These are phyloP conservation scores for Jaltomata sinuosa DNA, from an alignment of 257 asterid genomes.

Conservation along the genomic window DNA sequence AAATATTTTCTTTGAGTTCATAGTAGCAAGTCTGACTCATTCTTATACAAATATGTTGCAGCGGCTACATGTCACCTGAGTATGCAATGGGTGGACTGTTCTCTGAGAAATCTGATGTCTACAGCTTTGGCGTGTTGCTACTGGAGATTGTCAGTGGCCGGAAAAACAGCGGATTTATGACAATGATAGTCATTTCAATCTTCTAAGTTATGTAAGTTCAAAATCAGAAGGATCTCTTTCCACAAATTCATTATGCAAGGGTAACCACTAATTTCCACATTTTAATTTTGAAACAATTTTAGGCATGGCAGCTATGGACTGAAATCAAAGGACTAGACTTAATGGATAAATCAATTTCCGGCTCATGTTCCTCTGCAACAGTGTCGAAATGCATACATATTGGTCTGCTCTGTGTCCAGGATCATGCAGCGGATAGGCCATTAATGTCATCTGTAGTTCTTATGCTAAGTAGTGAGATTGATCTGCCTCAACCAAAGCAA, in stretches of 20 bases:
- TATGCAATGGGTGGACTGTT: conserved; percentile 24
- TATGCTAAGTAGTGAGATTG: conserved; percentile 17
- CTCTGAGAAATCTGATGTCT: conserved; percentile 27
- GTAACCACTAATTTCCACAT: too few species aligned
- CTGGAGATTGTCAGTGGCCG: conserved; percentile 29
- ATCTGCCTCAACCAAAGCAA: conserved; percentile 6
- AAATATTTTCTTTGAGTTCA: neutral
- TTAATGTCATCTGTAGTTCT: conserved; percentile 30
- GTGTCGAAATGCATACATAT: conserved; percentile 43
- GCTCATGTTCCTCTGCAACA: conserved; percentile 6
- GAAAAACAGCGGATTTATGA: conserved; percentile 14
- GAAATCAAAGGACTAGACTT: conserved; percentile 28
- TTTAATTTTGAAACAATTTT: neutral
- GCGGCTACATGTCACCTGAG: conserved; percentile 36
- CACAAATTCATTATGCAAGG: neutral
- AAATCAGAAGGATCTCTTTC: neutral
- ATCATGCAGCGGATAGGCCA: conserved; percentile 44
- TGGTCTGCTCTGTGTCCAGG: conserved; percentile 58
- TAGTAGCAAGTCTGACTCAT: neutral
- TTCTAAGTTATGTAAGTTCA: conserved; percentile 19
- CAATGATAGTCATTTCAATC: conserved; percentile 12
- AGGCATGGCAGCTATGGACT: conserved; percentile 74
- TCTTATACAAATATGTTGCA: conserved; percentile 4
- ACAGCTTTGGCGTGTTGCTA: conserved; percentile 28
- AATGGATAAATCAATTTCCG: conserved; percentile 27